Evolutionary conservation across 2,329 filamentous ascomycete species (phyloP), one percentile per base, ranked within the genome.

Genomic region (Coccinonectria pachysandricola): DNA sequence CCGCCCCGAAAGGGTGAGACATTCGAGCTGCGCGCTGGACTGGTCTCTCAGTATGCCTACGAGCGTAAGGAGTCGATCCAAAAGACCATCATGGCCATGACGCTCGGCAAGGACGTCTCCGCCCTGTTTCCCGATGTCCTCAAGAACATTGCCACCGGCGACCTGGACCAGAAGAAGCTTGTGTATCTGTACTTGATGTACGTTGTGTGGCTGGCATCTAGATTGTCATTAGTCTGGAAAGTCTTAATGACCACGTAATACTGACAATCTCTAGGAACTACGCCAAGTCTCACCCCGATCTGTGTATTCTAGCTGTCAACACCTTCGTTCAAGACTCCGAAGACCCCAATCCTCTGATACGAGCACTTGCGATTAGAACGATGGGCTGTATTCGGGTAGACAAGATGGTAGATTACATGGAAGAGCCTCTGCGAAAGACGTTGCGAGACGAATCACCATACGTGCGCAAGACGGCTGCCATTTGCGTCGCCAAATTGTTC

Each of bases 41-140:
- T 98, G 55, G 91, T 92, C 39, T 98, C 91, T 39, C 91, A 98
- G 64, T 98, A 96, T 79, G 91, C 91, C 34, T 95, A 92, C 62
- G 91, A 98, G 72, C 79, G 86, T 50, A 98, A 98, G 60, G 91
- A 98, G 65, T 83, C 91, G 13, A 98, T 98, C 46, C 91, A 98
- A 56, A 96, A 94, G 70, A 98, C 91, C 40, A 98, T 98, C 63
- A 96, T 96, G 87, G 87, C 91, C 53, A 98, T 98, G 91, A 98
- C 91, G 2, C 59, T 98, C 45, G 91, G 91, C 56, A 98, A 98
- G 60, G 91, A 98, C 61, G 91, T 98, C 34, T 98, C 91, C 28
- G 83, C 87, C 30, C 65, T 98, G 39, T 98, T 98, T 54, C 91
- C 91, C 2, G 91, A 98, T 53, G 91, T 98, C 17, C 66, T 98